These are phyloP conservation scores for Dendrothele bispora DNA, from an alignment of 768 basidiomycete genomes.

Conservation along the genomic window DNA sequence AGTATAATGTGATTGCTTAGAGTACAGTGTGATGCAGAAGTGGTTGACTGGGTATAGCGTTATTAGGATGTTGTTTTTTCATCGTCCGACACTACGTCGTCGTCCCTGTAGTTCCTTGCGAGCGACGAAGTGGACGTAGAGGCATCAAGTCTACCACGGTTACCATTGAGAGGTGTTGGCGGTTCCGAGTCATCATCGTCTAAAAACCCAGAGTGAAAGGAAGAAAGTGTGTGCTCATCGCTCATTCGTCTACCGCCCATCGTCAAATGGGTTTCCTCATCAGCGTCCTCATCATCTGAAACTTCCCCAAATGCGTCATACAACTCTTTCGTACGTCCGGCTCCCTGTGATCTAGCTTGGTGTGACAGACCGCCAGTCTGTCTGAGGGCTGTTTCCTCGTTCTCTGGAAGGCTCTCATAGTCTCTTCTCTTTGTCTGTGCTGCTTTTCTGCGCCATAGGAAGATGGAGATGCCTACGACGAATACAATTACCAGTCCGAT, in stretches of 20 bases:
- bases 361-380: not conserved
- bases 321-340: slow-evolving; percentile 70
- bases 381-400: slow-evolving; percentile 47
- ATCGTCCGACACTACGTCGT: too few relatives aligned
- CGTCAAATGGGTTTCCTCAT: slow-evolving; percentile 69
- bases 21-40: too few relatives aligned
- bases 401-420: slow-evolving; percentile 61
- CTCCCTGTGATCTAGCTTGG: not conserved
- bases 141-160: too few relatives aligned
- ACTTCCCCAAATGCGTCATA: slow-evolving; percentile 96
- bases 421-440: slow-evolving; percentile 38
- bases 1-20: too few relatives aligned
- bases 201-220: slow-evolving; percentile 78
- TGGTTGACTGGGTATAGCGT: too few relatives aligned
- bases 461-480: slow-evolving; percentile 63
- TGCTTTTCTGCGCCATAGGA: slow-evolving; percentile 76
- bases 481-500: slow-evolving; percentile 79
- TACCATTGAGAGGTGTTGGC: too few relatives aligned
- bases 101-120: too few relatives aligned
- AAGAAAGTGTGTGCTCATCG: slow-evolving; percentile 28
- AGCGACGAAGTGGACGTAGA: too few relatives aligned
- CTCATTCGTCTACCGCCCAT: slow-evolving; percentile 21
- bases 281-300: slow-evolving; percentile 76
- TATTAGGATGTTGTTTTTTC: too few relatives aligned
- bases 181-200: slow-evolving; percentile 89